phyloP scores from a whole-genome alignment of 345 rosid species.

The Euclidium syriacum region DNA sequence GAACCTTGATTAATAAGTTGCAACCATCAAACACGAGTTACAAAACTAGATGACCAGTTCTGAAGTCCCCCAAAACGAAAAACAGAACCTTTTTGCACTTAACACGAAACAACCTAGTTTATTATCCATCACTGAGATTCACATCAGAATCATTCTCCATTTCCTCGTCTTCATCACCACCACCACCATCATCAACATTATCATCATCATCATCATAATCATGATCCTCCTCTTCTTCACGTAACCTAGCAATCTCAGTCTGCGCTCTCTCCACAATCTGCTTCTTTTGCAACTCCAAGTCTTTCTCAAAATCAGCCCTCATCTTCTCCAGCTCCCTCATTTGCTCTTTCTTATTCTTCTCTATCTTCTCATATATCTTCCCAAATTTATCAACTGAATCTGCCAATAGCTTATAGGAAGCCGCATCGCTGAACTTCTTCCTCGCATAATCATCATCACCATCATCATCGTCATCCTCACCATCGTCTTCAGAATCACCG shows the following conservation, averaged over 20 bases:
- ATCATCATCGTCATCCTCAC: constrained; percentile 50
- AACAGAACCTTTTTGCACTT: background rate
- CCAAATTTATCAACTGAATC: constrained; percentile 82
- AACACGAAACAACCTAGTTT: constrained; percentile 1
- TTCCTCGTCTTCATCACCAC: constrained; percentile 26
- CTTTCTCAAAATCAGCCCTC: constrained; percentile 88
- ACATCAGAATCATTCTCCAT: constrained; percentile 49
- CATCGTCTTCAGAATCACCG: constrained; percentile 50
- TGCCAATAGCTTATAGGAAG: constrained; percentile 67
- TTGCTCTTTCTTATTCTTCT: constrained; percentile 73
- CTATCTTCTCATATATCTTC: constrained; percentile 87
- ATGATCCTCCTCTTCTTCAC: constrained; percentile 44
- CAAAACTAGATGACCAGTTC: background rate
- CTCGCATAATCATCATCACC: constrained; percentile 65
- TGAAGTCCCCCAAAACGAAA: background rate
- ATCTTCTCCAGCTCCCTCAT: constrained; percentile 89
- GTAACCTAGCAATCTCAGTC: constrained; percentile 73
- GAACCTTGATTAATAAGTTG: background rate
- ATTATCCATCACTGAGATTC: constrained; percentile 46
- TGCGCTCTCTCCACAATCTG: constrained; percentile 82
- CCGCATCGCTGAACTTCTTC: constrained; percentile 50
- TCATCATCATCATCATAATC: background rate
- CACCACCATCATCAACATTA: background rate
- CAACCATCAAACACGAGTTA: constrained; percentile 13
- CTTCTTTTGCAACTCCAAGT: constrained; percentile 82